Base-by-base conservation (phyloP, 768 basidiomycete genomes). In the Terana coerulea region DNA sequence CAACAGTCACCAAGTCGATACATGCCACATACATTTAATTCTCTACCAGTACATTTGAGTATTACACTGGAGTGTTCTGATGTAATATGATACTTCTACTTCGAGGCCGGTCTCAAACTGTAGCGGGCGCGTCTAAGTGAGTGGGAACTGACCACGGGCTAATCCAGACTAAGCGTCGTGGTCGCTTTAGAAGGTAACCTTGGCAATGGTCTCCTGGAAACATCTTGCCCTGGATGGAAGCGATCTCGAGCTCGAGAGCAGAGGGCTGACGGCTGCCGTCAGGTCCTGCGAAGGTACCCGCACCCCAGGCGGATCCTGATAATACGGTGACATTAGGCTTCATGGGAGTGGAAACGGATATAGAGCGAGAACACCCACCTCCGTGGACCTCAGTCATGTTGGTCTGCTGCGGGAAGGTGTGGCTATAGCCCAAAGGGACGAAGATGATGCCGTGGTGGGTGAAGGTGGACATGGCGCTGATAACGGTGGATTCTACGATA, bases 231-330 rank as follows among this genome's bases (percentile, higher is more conserved):
- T 53, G 52, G 52, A 51, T 22, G n/a, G 21, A 31, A 11, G 52
- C 52, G 35, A 53, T 31, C 26, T 53, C 52, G 21, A 47, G 28
- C 52, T 53, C 52, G 36, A 53, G 52, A 5, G 45, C 31, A 22
- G 25, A 37, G 24, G 52, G 52, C 59, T 80, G 76, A 57, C 86
- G 82, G 14, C 77, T 70, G 24, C 83, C 84, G 53, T 77, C 74
- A 9, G 68, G 61, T 39, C 72, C 74, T 8, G 84, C 74, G 57
- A 79, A 72, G 24, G 85, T 86, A 40, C 85, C 88, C n/a, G 87
- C 83, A 57, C 91, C 91, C 80, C 83, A 93, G 0, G 90, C 78
- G 17, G 85, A 84, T 39, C 37, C 37, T 39, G 17, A 2, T 3
- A 10, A 10, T 22, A 8, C 34, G 17, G 29, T 4, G 2, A 29